Evolutionary conservation across 2,329 filamentous ascomycete species (phyloP), one percentile per base, ranked within the genome.

Genomic region (Helotiales sp.): DNA sequence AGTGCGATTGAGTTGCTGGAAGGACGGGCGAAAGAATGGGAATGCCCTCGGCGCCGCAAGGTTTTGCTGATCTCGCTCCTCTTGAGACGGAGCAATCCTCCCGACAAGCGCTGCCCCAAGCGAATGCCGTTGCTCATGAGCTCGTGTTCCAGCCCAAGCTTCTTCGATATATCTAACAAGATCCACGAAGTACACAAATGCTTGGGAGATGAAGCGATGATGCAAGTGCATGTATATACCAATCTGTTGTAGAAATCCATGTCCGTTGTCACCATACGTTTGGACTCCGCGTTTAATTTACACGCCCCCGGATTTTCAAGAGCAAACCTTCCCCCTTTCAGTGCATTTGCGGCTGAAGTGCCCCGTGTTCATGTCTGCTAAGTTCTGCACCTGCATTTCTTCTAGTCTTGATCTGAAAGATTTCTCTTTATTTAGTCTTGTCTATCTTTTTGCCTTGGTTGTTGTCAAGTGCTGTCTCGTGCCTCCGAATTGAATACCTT

Each of bases 331-430:
- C 13, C 47, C 55, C 24, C 26, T 32, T 60, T 60, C 37, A 30
- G 37, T 15, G 24, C 40, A 47, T 43, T 47, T 60, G 57, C 40
- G 57, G 57, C 57, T 60, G 57, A 60, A 30, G 34, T 10, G 40
- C 24, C 57, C 32, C 34, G 37, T 45, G 34, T 22, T 45, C 55
- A n/a, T 17, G 11, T 34, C n/a, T 24, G 3, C 10, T 11, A 11
- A 28, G 32, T 45, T 60, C 40, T 60, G 57, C 43, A 43, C 24
- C 37, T 60, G 34, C 52, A 37, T 57, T 37, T 57, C 30, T 8
- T 20, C 52, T 22, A 30, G 22, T 57, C 3, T 45, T n/a, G 7
- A 3, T 22, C 22, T 20, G 7, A 13, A 37, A 57, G 10, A 34
- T 37, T 40, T 20, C 5, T 17, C 20, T 17, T 6, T 26, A 57